A percentile compares a stretch with the other conserved stretches of the same genome.
phyloP scores from a whole-genome alignment of 2,329 filamentous ascomycete genomes.

The Thelonectria blattea region DNA sequence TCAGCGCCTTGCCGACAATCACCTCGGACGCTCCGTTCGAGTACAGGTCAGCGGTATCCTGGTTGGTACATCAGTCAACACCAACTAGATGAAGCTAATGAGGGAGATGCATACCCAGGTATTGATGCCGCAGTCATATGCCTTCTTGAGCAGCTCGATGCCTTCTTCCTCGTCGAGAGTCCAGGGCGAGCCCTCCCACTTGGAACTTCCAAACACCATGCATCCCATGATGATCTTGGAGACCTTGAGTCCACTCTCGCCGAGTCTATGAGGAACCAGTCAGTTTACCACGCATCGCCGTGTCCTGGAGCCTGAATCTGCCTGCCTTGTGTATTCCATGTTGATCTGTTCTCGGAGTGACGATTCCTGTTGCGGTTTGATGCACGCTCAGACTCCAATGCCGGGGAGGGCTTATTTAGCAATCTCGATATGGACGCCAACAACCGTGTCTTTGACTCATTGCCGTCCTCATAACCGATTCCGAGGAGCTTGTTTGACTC shows the following conservation, averaged over 20 bases:
- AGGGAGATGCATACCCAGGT: constrained; percentile 52
- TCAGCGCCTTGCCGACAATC: constrained; percentile 65
- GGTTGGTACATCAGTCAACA: constrained; percentile 38
- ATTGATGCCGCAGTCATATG: constrained; percentile 67
- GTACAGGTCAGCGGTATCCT: constrained; percentile 55
- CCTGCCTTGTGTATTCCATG: constrained; percentile 30
- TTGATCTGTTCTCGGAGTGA: constrained; percentile 11
- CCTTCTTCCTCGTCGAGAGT: constrained; percentile 43
- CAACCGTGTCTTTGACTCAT: not conserved
- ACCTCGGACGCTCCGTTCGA: constrained; percentile 61
- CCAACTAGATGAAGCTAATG: not conserved
- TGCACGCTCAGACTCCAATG: not conserved
- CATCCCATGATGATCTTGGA: constrained; percentile 48
- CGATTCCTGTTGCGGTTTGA: constrained; percentile 4
- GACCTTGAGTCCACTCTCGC: constrained; percentile 48
- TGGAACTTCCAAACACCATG: constrained; percentile 42
- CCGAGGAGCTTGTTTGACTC: constrained; percentile 1
- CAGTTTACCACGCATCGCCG: constrained; percentile 5
- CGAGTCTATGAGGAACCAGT: constrained; percentile 39
- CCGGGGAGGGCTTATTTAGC: not conserved
- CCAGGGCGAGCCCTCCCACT: constrained; percentile 42
- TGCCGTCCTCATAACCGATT: not conserved
- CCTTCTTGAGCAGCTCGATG: constrained; percentile 65
- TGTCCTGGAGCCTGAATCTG: constrained; percentile 7
- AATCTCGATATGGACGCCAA: not conserved